Conservation (phyloP, 169 alveolate genomes). For the Babesia ovis region DNA sequence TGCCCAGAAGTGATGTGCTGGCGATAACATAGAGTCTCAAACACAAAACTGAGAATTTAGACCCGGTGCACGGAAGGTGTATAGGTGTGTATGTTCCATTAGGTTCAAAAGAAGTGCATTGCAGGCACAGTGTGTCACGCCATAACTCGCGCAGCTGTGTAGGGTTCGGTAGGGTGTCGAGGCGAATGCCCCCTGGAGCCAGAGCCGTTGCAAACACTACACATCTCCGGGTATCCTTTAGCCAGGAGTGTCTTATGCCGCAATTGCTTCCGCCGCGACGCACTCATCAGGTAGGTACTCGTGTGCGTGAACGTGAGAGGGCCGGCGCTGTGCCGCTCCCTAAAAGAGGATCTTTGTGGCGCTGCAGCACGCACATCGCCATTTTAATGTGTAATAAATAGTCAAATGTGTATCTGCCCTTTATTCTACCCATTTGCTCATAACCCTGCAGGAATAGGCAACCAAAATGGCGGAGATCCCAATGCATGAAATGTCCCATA, state of each 20-base stretch:
- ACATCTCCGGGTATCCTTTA: slow-evolving; percentile 33
- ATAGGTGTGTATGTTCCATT: slow-evolving; percentile 1
- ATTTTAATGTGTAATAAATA: neutral
- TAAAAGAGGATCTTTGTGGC: neutral
- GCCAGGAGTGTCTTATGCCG: slow-evolving; percentile 7
- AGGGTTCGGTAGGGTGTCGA: slow-evolving; percentile 32
- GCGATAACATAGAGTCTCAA: neutral
- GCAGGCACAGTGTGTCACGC: slow-evolving; percentile 13
- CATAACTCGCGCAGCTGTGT: slow-evolving; percentile 9
- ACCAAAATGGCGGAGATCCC: slow-evolving; percentile 53
- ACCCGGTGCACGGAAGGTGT: neutral
- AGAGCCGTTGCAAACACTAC: slow-evolving; percentile 13
- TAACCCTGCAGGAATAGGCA: slow-evolving; percentile 10
- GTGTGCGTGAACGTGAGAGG: slow-evolving; percentile 20
- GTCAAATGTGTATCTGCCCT: neutral
- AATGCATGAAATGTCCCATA: slow-evolving; percentile 48
- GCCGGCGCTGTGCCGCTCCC: neutral
- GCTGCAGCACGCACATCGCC: slow-evolving; percentile 13
- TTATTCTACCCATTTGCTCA: neutral
- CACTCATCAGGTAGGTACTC: slow-evolving; percentile 18
- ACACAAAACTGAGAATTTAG: neutral
- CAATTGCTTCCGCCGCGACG: slow-evolving; percentile 11
- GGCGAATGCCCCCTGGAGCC: slow-evolving; percentile 22
- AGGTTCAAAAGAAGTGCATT: neutral
- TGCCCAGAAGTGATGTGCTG: neutral